Evolutionary conservation across 2,329 filamentous ascomycete species (phyloP).

Genomic region (Incumbomyces delicatus): DNA sequence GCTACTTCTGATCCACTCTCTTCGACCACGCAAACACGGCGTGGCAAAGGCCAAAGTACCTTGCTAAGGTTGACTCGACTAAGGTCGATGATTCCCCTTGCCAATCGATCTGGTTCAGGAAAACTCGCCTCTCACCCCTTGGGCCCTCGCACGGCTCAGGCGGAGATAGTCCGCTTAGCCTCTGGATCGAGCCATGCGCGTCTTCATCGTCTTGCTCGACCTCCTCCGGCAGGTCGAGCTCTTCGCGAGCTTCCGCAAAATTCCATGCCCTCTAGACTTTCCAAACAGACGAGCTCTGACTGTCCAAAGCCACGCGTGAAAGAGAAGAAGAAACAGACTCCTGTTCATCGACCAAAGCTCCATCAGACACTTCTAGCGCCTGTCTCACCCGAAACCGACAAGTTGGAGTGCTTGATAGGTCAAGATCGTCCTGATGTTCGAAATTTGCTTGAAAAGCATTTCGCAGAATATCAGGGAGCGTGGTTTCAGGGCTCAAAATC

Average conservation of each 20-base stretch:
- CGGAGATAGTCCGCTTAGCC: neutral
- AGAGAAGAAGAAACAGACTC: neutral
- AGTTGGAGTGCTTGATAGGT: neutral
- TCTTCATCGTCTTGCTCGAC: neutral
- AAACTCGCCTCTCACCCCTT: neutral
- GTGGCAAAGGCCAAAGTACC: too few species aligned
- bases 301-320: neutral
- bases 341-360: neutral
- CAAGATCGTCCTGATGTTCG: neutral
- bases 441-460: slow-evolving; percentile 1
- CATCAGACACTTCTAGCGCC: neutral
- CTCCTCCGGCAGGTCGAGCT: neutral
- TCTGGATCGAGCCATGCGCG: neutral
- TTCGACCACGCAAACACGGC: too few species aligned
- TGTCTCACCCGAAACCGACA: neutral
- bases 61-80: slow-evolving; percentile 1
- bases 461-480: slow-evolving; percentile 3
- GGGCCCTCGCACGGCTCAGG: neutral
- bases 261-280: neutral
- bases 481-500: slow-evolving; percentile 6
- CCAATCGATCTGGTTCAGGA: slow-evolving; percentile 3
- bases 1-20: too few species aligned
- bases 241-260: neutral
- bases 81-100: neutral
- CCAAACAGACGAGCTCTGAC: too few species aligned